Percentiles rank a stretch among this genome's conserved stretches.
phyloP scores from a whole-genome alignment of 257 asterid species.

The Forsythia viridissima region DNA sequence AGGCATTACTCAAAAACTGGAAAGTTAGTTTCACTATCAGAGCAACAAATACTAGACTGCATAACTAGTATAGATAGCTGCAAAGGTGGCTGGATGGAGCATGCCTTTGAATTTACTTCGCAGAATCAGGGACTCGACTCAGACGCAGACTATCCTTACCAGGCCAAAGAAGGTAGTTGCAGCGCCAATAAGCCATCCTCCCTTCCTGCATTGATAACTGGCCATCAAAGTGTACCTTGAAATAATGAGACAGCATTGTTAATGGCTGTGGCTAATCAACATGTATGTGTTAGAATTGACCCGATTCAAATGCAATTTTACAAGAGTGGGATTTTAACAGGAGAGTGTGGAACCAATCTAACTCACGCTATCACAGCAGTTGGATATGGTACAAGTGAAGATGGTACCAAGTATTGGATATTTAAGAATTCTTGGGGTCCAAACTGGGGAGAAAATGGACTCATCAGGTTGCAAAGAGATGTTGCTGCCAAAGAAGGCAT shows the following conservation, averaged over 20 bases:
- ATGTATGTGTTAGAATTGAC: conserved; percentile 24
- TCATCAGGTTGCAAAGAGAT: conserved; percentile 4
- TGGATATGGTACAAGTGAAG: conserved; percentile 23
- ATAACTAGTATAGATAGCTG: conserved; percentile 23
- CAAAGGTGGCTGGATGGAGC: conserved; percentile 13
- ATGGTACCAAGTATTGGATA: conserved; percentile 19
- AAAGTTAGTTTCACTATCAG: conserved; percentile 16
- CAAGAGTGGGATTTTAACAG: conserved; percentile 21
- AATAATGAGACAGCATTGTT: conserved; percentile 22
- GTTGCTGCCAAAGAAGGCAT: background rate
- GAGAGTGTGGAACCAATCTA: conserved; percentile 21
- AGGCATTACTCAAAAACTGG: conserved; percentile 20
- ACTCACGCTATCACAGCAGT: conserved; percentile 34
- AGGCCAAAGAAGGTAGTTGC: conserved; percentile 20
- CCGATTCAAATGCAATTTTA: conserved; percentile 17
- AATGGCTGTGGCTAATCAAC: conserved; percentile 32
- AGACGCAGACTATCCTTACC: conserved; percentile 31
- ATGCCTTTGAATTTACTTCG: conserved; percentile 25
- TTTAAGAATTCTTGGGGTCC: conserved; percentile 25
- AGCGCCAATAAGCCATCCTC: conserved; percentile 8
- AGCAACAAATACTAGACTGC: conserved; percentile 42
- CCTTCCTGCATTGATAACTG: conserved; percentile 15
- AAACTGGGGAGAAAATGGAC: conserved; percentile 11
- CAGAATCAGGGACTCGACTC: conserved; percentile 28
- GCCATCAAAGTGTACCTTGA: conserved; percentile 1